A percentile compares a stretch with the other conserved stretches of the same genome.
phyloP scores from a whole-genome alignment of 768 basidiomycete species.

The Lactifluus subvellereus region DNA sequence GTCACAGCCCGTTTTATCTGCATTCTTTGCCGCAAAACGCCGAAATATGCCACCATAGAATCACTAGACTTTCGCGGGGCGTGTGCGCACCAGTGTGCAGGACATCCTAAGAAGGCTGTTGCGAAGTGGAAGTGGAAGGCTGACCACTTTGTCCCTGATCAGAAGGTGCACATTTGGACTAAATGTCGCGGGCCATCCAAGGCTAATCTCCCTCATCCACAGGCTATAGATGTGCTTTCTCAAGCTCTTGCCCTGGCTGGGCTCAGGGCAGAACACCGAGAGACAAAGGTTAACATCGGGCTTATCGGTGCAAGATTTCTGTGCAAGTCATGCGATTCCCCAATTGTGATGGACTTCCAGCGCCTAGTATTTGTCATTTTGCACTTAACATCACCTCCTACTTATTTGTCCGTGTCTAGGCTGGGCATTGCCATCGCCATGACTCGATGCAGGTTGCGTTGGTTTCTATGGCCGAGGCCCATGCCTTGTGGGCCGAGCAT shows the following conservation, averaged over 20 bases:
- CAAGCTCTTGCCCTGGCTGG: not conserved
- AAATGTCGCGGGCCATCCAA: constrained; percentile 1
- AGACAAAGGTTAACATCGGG: not conserved
- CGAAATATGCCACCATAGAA: constrained; percentile 34
- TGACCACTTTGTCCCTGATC: constrained; percentile 51
- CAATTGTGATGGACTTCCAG: constrained; percentile 19
- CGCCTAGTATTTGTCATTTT: constrained; percentile 12
- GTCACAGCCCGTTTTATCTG: constrained; percentile 57
- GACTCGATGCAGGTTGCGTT: constrained; percentile 12
- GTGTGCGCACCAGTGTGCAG: constrained; percentile 53
- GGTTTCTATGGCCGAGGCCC: not conserved
- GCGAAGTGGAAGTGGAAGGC: constrained; percentile 40
- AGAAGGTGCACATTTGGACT: constrained; percentile 37
- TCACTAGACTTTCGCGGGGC: constrained; percentile 54
- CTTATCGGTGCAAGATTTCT: constrained; percentile 1
- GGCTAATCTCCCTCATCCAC: not conserved
- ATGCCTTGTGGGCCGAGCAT: not conserved
- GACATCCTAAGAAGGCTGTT: constrained; percentile 27
- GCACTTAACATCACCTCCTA: not conserved
- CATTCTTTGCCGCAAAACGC: constrained; percentile 40
- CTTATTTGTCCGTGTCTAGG: constrained; percentile 1
- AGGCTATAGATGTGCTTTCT: constrained; percentile 20
- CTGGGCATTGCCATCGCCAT: constrained; percentile 19
- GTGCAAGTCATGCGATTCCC: constrained; percentile 18
- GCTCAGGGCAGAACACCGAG: constrained; percentile 2